Evolutionary conservation across 495 filamentous ascomycete genomes (phyloP), one percentile per base, ranked within the genome.

Genomic region (Aspergillus bertholletiae): DNA sequence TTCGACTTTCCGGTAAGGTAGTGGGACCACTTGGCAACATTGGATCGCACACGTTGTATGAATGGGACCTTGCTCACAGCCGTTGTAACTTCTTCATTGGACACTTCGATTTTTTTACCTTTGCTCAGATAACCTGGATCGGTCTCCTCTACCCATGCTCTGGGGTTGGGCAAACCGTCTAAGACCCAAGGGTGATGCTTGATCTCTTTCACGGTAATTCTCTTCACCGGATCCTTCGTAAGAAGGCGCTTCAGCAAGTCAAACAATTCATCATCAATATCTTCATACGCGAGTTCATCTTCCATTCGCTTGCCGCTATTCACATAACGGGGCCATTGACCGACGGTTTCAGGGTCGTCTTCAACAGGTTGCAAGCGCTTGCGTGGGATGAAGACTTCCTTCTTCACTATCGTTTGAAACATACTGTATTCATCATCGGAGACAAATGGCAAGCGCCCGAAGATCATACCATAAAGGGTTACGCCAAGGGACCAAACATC

Each of bases 401-500:
- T 88, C 56, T 91, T 92, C 7, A 89, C 88, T 59, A 99, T 97
- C 46, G 84, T 85, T 59, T 85, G 82, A 70, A 96, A 96, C 72
- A 99, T 86, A 57, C 84, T 85, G 70, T 86, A 97, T 61, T 96
- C 90, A 63, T 92, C 89, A 59, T 92, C 84, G 35, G 90, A 90
- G 54, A 95, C 82, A 68, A 97, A 99, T 1, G 94, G 94, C 23
- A 96, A 84, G 20, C 94, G 89, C 9, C 92, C 94, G 63, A 86
- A 99, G 32, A 99, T 81, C 68, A 99, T 84, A 61, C 93, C 95
- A 71, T 96, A 99, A 1, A 99, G 80, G 0, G 94, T 99, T 17
- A 97, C 89, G 15, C 94, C 94, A 20, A 99, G 74, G 20, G 95
- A 96, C 93, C 94, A 99, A 20, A 99, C 88, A 63, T 99, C 94